These are phyloP conservation scores for Mytilinidion resinicola DNA, from an alignment of 495 filamentous ascomycete genomes.

Conservation along the genomic window DNA sequence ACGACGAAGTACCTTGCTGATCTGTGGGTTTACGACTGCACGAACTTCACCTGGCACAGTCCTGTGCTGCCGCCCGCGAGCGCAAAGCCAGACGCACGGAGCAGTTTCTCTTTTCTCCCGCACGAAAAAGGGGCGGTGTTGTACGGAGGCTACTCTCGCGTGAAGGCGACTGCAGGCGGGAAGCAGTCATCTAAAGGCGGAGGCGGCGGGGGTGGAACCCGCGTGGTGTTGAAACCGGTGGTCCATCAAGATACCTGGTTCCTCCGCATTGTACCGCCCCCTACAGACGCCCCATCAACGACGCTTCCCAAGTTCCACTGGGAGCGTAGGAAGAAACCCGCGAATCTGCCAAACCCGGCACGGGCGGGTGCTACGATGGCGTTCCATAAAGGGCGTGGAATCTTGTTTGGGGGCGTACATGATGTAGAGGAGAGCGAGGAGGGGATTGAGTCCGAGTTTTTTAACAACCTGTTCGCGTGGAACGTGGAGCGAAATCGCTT, in stretches of 20 bases:
- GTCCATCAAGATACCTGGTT: slow-evolving; percentile 95
- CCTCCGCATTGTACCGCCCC: slow-evolving; percentile 69
- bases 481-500: slow-evolving; percentile 91
- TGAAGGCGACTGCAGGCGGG: slow-evolving; percentile 55
- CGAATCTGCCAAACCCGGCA: slow-evolving; percentile 75
- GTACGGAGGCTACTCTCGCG: slow-evolving; percentile 87
- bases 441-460: slow-evolving; percentile 93
- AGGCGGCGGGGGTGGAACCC: slow-evolving; percentile 51
- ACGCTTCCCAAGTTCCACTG: slow-evolving; percentile 69
- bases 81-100: slow-evolving; percentile 81
- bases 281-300: slow-evolving; percentile 52
- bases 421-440: slow-evolving; percentile 93
- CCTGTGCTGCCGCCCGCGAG: slow-evolving; percentile 65
- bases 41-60: slow-evolving; percentile 69
- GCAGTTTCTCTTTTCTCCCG: slow-evolving; percentile 83
- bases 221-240: slow-evolving; percentile 71
- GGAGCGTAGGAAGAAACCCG: slow-evolving; percentile 89
- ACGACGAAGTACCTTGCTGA: slow-evolving; percentile 83
- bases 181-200: slow-evolving; percentile 44
- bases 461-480: slow-evolving; percentile 82
- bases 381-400: slow-evolving; percentile 84
- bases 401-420: slow-evolving; percentile 90
- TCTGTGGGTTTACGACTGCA: slow-evolving; percentile 62
- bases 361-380: slow-evolving; percentile 88
- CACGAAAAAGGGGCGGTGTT: slow-evolving; percentile 83